Evolutionary conservation across 1,139 yeast genomes (phyloP), one percentile per base, ranked within the genome.

Genomic region (Hanseniaspora uvarum): DNA sequence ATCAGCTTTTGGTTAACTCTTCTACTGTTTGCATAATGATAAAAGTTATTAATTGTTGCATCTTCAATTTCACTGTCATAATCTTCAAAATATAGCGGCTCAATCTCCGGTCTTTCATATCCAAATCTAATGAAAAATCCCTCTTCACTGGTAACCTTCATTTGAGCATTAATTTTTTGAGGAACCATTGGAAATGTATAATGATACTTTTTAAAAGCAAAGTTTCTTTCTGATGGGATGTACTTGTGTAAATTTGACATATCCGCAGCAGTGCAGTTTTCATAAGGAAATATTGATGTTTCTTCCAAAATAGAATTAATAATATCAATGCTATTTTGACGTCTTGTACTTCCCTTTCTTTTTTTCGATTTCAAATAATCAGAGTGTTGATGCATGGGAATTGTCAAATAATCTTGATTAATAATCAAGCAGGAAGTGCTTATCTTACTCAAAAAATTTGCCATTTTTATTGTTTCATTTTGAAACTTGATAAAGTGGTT

Each of bases 401-500:
- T 16, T 24, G 26, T 19, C n/a, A 53, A 43, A 28, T 30, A 53
- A 38, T 53, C 55, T 38, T 53, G 55, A 30, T 53, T 53, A 2
- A 53, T 48, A 2, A 48, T 39, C 14, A 53, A 31, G 24, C 55
- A 53, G 23, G 52, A 34, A 14, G 31, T 24, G 12, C 39, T 37
- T 12, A 53, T n/a, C 34, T 49, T 53, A 7, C 50, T 47, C 12
- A 53, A 58, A 54, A 65, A 70, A 55, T 62, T 63, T 3, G 73
- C 71, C 23, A 71, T 52, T 56, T 68, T 71, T 4, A 66, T 62
- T 30, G 63, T 60, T 4, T 64, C 65, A 55, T 67, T 66, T 28
- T 60, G 61, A 46, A 67, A 63, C 47, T 62, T 65, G 11, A 67
- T 59, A 48, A 63, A 66, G 39, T 67, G 55, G 46, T 64, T 68